A percentile compares a stretch with the other conserved stretches of the same genome.
These are phyloP conservation scores for Plasmodium chabaudi DNA, from an alignment of 169 alveolate genomes.

Conservation along the genomic window DNA sequence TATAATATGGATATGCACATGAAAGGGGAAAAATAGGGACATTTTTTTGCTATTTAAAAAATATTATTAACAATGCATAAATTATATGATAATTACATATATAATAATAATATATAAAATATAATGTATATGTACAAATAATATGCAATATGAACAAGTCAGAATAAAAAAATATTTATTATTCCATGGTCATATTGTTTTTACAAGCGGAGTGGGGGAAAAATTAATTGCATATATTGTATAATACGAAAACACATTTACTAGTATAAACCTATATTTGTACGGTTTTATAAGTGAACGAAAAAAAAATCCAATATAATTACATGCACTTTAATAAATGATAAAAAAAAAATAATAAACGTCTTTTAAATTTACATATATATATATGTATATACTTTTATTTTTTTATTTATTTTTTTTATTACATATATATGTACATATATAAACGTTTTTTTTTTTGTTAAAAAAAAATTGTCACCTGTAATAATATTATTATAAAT, in stretches of 20 bases:
- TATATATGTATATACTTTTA: not conserved
- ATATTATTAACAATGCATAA: too few relatives aligned
- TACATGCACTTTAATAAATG: not conserved
- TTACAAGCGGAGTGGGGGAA: not conserved
- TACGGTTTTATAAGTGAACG: not conserved
- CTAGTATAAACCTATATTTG: not conserved
- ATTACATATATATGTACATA: too few relatives aligned
- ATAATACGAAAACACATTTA: not conserved
- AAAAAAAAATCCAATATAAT: not conserved
- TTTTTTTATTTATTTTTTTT: too few relatives aligned
- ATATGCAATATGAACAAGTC: not conserved
- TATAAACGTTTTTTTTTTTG: too few relatives aligned
- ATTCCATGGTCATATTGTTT: constrained; percentile 1
- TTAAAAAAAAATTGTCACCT: too few relatives aligned
- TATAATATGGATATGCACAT: too few relatives aligned
- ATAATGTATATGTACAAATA: not conserved
- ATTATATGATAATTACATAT: too few relatives aligned
- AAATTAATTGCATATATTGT: not conserved
- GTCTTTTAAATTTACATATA: not conserved
- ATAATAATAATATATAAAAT: too few relatives aligned
- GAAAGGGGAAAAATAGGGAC: too few relatives aligned
- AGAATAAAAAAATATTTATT: not conserved
- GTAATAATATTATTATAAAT: too few relatives aligned
- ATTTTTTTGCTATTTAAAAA: too few relatives aligned
- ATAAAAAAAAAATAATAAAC: not conserved